Conservation (phyloP, 1,139 yeast species). For the Williopsis jadinii region DNA sequence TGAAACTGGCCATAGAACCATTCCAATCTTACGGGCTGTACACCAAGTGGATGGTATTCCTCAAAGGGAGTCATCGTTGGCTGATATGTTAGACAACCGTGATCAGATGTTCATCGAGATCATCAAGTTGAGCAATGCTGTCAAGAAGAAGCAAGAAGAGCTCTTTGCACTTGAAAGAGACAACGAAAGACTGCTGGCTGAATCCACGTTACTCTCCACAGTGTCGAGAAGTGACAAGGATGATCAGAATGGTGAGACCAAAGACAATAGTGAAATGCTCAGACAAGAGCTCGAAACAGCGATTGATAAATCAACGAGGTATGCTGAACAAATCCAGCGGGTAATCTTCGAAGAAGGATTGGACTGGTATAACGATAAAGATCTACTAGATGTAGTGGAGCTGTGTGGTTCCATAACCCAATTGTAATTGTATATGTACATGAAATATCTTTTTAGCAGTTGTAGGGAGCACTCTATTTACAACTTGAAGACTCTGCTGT, state of each 20-base stretch:
- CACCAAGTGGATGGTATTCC: conserved; percentile 23
- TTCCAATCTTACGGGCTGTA: conserved; percentile 21
- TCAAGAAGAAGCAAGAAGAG: background rate
- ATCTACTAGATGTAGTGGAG: conserved; percentile 24
- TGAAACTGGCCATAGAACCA: conserved; percentile 12
- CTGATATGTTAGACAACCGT: conserved; percentile 7
- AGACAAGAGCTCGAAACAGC: background rate
- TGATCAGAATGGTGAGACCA: background rate
- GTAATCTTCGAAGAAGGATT: conserved; percentile 22
- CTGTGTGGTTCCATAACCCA: conserved; percentile 20
- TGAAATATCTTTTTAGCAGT: background rate
- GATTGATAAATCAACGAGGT: background rate
- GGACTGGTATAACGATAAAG: conserved; percentile 23
- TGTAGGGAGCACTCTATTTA: background rate
- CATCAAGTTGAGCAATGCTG: conserved; percentile 3
- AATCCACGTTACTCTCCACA: background rate
- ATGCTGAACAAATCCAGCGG: conserved; percentile 27
- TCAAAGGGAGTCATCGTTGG: conserved; percentile 10
- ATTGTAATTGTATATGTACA: conserved; percentile 4
- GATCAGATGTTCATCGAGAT: conserved; percentile 13
- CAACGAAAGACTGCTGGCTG: conserved; percentile 5
- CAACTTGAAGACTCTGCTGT: conserved; percentile 41
- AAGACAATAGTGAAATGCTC: background rate
- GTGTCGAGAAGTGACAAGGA: background rate
- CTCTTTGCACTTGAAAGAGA: background rate